Evolutionary conservation across 352 stramenopile genomes (phyloP).

Genomic region (Globisporangium parvum): DNA sequence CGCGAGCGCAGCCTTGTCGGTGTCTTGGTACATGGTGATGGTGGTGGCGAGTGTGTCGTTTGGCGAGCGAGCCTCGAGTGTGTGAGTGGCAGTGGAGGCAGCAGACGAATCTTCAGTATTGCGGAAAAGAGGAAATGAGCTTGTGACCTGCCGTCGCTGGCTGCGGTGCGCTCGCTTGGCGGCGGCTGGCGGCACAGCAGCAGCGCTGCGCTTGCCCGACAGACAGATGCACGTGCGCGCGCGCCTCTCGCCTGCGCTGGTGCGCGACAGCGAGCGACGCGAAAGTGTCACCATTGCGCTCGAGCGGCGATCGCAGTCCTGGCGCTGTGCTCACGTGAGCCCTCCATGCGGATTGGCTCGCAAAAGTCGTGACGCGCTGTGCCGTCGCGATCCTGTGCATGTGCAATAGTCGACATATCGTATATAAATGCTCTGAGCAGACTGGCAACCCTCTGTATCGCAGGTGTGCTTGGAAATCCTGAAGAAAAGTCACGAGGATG

Average conservation of each 20-base stretch:
- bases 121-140: too few relatives aligned
- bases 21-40: conserved; percentile 29
- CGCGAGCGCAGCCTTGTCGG: conserved; percentile 50
- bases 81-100: background rate
- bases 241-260: background rate
- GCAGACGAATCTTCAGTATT: too few relatives aligned
- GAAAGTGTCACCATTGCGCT: background rate
- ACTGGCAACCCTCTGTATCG: too few relatives aligned
- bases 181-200: too few relatives aligned
- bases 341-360: conserved; percentile 9
- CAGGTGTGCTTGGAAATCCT: background rate
- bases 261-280: background rate
- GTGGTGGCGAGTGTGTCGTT: conserved; percentile 12
- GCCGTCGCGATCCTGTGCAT: background rate
- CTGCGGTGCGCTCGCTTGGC: too few relatives aligned
- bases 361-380: conserved; percentile 2
- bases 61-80: background rate
- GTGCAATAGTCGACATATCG: too few relatives aligned
- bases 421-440: too few relatives aligned
- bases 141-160: too few relatives aligned
- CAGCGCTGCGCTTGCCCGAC: background rate
- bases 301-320: background rate
- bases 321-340: too few relatives aligned
- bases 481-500: too few relatives aligned
- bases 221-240: background rate